Conservation (phyloP, 2,329 filamentous ascomycete species). For the Colletotrichum spinosum region DNA sequence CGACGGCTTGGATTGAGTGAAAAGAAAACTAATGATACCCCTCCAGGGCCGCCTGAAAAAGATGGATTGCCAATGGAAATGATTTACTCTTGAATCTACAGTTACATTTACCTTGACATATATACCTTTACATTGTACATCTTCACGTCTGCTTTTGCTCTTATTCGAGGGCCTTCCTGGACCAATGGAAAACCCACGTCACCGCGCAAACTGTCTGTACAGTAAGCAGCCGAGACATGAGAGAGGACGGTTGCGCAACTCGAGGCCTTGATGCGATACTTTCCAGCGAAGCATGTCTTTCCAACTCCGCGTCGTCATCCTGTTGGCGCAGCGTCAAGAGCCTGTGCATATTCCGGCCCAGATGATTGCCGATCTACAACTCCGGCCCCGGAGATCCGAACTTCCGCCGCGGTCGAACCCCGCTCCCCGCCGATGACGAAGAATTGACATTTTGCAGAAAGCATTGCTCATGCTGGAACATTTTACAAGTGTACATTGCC, state of each 20-base stretch:
- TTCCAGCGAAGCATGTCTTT: too few species aligned
- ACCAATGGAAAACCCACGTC: too few species aligned
- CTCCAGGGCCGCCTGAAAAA: conserved; percentile 21
- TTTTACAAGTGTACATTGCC: not conserved
- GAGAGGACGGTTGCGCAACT: too few species aligned
- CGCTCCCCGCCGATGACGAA: conserved; percentile 34
- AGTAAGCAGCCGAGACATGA: too few species aligned
- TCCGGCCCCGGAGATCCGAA: conserved; percentile 13
- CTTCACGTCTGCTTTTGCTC: not conserved
- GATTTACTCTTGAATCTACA: not conserved
- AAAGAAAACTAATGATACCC: conserved; percentile 36
- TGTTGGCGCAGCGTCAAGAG: too few species aligned
- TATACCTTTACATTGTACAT: not conserved
- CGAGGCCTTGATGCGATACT: too few species aligned
- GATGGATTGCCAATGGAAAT: conserved; percentile 27
- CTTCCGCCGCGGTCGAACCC: conserved; percentile 26
- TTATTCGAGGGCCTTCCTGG: too few species aligned
- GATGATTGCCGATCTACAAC: conserved; percentile 9
- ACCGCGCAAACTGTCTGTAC: too few species aligned
- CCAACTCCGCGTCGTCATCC: too few species aligned
- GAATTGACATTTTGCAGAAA: not conserved
- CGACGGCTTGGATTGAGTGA: conserved; percentile 56
- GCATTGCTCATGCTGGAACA: not conserved
- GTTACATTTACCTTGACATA: not conserved
- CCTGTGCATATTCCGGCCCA: not conserved